Evolutionary conservation across 169 alveolate genomes (phyloP).

Genomic region (Cystoisospora suis): DNA sequence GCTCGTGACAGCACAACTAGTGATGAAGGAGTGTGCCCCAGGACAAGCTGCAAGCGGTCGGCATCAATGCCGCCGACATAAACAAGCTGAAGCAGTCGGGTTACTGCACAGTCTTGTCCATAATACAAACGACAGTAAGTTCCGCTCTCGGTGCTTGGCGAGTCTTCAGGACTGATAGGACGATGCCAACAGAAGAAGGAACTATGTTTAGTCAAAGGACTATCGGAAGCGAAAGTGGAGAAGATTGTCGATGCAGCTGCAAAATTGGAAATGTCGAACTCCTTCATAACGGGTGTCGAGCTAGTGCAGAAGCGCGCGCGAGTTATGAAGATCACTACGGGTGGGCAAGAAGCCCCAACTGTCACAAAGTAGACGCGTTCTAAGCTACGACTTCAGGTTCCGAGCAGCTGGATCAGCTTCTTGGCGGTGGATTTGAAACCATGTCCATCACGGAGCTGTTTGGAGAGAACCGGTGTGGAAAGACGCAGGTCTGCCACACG

Average conservation of each 20-base stretch:
- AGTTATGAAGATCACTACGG: slow-evolving; percentile 65
- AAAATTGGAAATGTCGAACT: slow-evolving; percentile 72
- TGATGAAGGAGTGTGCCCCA: background rate
- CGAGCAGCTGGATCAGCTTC: slow-evolving; percentile 89
- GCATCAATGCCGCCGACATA: slow-evolving; percentile 70
- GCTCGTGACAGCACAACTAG: background rate
- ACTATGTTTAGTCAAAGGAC: slow-evolving; percentile 89
- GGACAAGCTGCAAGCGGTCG: slow-evolving; percentile 67
- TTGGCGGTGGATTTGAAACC: slow-evolving; percentile 98
- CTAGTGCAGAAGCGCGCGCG: slow-evolving; percentile 55
- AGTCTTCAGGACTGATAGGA: no score
- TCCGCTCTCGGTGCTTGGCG: background rate
- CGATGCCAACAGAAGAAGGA: slow-evolving; percentile 56
- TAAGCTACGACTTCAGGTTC: slow-evolving; percentile 87
- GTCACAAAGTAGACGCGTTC: background rate
- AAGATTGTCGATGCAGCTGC: slow-evolving; percentile 94
- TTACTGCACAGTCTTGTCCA: slow-evolving; percentile 65
- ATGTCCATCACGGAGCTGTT: slow-evolving; percentile 95
- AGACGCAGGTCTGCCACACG: slow-evolving; percentile 98
- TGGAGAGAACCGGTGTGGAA: slow-evolving; percentile 98
- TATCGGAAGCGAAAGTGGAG: slow-evolving; percentile 96
- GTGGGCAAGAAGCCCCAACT: background rate
- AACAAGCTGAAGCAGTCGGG: slow-evolving; percentile 70
- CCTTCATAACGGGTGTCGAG: slow-evolving; percentile 72
- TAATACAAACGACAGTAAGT: slow-evolving; percentile 68